These are phyloP conservation scores for Termitomyces sp. DNA, from an alignment of 768 basidiomycete genomes.

Conservation along the genomic window DNA sequence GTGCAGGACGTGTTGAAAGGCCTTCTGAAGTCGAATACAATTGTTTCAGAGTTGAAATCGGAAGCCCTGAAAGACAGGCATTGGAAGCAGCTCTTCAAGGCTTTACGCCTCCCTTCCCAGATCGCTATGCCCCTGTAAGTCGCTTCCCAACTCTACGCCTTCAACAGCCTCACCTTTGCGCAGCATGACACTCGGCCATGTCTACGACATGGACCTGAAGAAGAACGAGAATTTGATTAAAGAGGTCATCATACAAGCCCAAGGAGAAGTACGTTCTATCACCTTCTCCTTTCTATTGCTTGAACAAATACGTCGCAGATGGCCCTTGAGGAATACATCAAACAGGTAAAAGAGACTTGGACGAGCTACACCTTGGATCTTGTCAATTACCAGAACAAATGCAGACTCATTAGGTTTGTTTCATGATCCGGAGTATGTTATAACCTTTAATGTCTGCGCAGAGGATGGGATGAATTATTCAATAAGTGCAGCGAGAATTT, in stretches of 20 bases:
- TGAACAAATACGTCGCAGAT: constrained; percentile 42
- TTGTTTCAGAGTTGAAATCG: constrained; percentile 93
- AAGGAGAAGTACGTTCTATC: constrained; percentile 71
- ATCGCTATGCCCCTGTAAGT: constrained; percentile 71
- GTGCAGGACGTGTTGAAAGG: constrained; percentile 88
- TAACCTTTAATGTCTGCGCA: constrained; percentile 20
- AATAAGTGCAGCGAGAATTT: constrained; percentile 96
- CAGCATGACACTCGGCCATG: constrained; percentile 89
- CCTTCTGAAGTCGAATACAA: constrained; percentile 81
- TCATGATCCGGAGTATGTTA: background rate
- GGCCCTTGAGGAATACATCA: constrained; percentile 93
- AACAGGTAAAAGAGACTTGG: constrained; percentile 97
- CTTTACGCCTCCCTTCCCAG: constrained; percentile 65
- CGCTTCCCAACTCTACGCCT: background rate
- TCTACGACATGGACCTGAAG: constrained; percentile 95
- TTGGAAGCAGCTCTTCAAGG: constrained; percentile 97
- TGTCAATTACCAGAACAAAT: constrained; percentile 98
- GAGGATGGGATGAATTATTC: constrained; percentile 97
- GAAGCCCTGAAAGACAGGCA: constrained; percentile 97
- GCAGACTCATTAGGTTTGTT: constrained; percentile 80
- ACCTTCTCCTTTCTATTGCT: constrained; percentile 15
- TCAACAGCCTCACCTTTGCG: constrained; percentile 3
- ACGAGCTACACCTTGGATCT: constrained; percentile 92
- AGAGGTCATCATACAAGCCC: constrained; percentile 94
- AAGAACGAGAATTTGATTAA: constrained; percentile 88